A percentile compares a stretch with the other conserved stretches of the same genome.
phyloP scores from a whole-genome alignment of 805 yeast genomes.

The Lipomyces starkeyi region DNA sequence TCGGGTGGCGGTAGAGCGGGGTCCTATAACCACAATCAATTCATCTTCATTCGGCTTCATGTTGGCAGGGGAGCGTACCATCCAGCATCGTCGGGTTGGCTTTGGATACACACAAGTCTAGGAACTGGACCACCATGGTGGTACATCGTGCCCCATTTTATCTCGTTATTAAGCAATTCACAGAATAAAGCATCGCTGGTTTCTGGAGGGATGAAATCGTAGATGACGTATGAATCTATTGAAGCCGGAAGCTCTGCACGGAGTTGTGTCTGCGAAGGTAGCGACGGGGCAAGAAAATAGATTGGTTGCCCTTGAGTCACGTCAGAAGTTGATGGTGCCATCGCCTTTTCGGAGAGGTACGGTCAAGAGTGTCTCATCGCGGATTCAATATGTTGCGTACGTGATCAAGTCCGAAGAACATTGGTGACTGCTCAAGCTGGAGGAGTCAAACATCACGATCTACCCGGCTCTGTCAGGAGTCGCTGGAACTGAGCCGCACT shows the following conservation, averaged over 20 bases:
- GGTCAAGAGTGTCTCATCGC: neutral
- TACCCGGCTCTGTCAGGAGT: no score
- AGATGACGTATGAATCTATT: slow-evolving; percentile 20
- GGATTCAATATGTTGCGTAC: neutral
- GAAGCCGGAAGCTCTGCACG: neutral
- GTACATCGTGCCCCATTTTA: slow-evolving; percentile 26
- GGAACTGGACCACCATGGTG: slow-evolving; percentile 38
- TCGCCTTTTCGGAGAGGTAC: neutral
- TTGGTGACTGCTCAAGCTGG: no score
- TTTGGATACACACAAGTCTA: slow-evolving; percentile 36
- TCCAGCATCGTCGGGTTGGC: slow-evolving; percentile 21
- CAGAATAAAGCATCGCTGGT: slow-evolving; percentile 17
- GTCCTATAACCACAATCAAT: neutral
- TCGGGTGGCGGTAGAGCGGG: slow-evolving; percentile 7
- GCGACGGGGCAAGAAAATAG: neutral
- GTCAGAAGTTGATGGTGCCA: neutral
- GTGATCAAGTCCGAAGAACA: neutral
- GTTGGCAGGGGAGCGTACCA: neutral
- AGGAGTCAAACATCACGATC: no score
- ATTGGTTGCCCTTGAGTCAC: neutral
- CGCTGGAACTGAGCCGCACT: no score
- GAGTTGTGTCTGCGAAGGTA: neutral
- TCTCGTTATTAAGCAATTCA: slow-evolving; percentile 19
- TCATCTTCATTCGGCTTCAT: neutral
- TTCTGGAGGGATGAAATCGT: slow-evolving; percentile 18